Conservation (phyloP, 179 eudicot species). For the Beta macrorhiza region DNA sequence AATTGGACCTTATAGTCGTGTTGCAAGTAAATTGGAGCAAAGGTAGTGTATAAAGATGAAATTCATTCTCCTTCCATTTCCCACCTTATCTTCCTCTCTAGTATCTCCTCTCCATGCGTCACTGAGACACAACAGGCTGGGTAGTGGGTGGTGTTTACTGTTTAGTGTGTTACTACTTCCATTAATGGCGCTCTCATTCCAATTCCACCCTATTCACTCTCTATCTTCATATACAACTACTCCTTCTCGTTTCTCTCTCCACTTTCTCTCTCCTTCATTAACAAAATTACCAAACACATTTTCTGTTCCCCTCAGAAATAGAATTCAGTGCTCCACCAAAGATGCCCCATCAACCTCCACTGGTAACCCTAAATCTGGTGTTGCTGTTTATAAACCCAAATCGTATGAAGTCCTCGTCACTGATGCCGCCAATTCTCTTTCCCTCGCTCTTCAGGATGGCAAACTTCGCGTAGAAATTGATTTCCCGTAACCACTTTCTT, state of each 20-base stretch:
- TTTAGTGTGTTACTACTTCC: background rate
- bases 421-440: conserved; percentile 77
- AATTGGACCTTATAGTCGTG: too few relatives aligned
- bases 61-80: background rate
- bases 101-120: background rate
- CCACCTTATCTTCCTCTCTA: conserved; percentile 8
- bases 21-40: too few relatives aligned
- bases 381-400: conserved; percentile 83
- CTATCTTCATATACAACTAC: background rate
- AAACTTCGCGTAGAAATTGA: conserved; percentile 83
- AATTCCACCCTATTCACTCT: background rate
- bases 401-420: conserved; percentile 78
- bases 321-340: conserved; percentile 42
- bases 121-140: background rate
- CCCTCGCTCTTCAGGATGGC: conserved; percentile 68
- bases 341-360: conserved; percentile 27
- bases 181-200: conserved; percentile 23
- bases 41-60: too few relatives aligned
- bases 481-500: conserved; percentile 60
- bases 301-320: conserved; percentile 9
- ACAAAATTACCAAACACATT: conserved; percentile 15
- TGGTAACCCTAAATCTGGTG: conserved; percentile 53
- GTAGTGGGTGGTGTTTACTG: too few relatives aligned
- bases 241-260: conserved; percentile 9
- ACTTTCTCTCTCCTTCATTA: conserved; percentile 2